Base-by-base conservation (phyloP, 192 early-diverging fungal genomes). In the Gonapodya sp. region DNA sequence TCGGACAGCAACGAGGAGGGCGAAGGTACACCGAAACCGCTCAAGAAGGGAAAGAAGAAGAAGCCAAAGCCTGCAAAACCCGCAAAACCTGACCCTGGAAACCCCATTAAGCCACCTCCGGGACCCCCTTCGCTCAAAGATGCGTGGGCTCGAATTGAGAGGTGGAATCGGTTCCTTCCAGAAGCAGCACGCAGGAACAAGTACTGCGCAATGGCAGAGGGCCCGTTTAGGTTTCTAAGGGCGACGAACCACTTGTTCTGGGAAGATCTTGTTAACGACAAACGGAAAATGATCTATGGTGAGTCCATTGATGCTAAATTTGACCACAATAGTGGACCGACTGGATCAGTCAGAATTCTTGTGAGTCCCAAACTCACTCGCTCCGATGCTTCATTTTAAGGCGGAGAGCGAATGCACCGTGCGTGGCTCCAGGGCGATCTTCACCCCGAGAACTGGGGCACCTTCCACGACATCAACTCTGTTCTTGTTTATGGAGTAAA, bases 231-330 rank as follows among this genome's bases (percentile, higher is more conserved):
- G 34, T 77, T 77, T 34, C 34, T 32, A 16, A 18, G 75, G 30
- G 75, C 30, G 75, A 77, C 75, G 75, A 77, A 77, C 75, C 75
- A 77, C 31, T 33, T 77, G 75, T 77, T 32, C 75, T 77, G 75
- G 75, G 75, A 32, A 18, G 75, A 77, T 34, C 14, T 32, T 2
- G 75, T 31, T 2, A 34, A 18, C 75, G 75, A 77, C 34, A 18
- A 18, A 8, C 75, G 75, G 8, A 18, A 32, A 33, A 2, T 8
- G 30, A 2, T 31, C 18, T 77, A 32, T 34, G 75, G 75, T 34
- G 75, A 34, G 30, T 64, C 8, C 46, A 64, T 64, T 8, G 8
- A 8, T 64, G 8, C 46, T 64, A 8, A n/a, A n/a, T n/a, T n/a
- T n/a, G n/a, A n/a, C n/a, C n/a, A n/a, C n/a, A n/a, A n/a, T n/a